A percentile compares a stretch with the other conserved stretches of the same genome.
phyloP scores from a whole-genome alignment of 2,329 filamentous ascomycete species.

The Aspergillus neotritici region DNA sequence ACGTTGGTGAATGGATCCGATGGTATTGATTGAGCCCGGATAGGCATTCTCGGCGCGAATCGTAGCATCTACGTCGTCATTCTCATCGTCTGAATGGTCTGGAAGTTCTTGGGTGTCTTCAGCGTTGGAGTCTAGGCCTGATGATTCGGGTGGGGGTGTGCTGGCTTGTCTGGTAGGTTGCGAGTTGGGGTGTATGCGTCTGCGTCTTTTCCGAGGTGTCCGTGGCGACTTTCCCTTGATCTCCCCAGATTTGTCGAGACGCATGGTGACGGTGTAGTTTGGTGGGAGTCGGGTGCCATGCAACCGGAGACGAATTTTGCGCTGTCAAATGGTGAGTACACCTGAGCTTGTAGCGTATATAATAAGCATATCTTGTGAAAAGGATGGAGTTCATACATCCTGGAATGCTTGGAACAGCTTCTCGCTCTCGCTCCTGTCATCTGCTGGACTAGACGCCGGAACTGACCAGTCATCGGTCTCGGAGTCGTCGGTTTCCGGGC shows the following conservation, averaged over 20 bases:
- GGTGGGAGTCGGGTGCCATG: conserved; percentile 51
- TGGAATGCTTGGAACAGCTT: conserved; percentile 51
- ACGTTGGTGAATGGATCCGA: conserved; percentile 62
- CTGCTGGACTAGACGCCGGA: not conserved
- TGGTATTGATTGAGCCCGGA: conserved; percentile 58
- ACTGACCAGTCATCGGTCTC: conserved; percentile 17
- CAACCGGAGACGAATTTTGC: conserved; percentile 54
- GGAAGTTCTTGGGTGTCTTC: too few relatives aligned
- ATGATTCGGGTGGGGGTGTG: conserved; percentile 18
- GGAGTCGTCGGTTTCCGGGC: conserved; percentile 35
- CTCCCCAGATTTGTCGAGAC: conserved; percentile 36
- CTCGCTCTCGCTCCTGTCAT: conserved; percentile 27
- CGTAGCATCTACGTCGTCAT: conserved; percentile 43
- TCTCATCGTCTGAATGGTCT: conserved; percentile 9
- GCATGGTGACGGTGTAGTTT: conserved; percentile 50
- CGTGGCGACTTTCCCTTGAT: conserved; percentile 10
- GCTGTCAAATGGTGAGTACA: conserved; percentile 19
- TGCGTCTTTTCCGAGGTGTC: conserved; percentile 20
- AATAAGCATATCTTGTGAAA: not conserved
- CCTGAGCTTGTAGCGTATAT: too few relatives aligned
- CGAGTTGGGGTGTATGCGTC: conserved; percentile 3
- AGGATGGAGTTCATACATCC: conserved; percentile 22
- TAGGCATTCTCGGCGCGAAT: conserved; percentile 61
- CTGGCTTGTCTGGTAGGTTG: conserved; percentile 3
- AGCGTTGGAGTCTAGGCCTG: conserved; percentile 3